Base-by-base conservation (phyloP, 768 basidiomycete species). In the Boletus fagicola region DNA sequence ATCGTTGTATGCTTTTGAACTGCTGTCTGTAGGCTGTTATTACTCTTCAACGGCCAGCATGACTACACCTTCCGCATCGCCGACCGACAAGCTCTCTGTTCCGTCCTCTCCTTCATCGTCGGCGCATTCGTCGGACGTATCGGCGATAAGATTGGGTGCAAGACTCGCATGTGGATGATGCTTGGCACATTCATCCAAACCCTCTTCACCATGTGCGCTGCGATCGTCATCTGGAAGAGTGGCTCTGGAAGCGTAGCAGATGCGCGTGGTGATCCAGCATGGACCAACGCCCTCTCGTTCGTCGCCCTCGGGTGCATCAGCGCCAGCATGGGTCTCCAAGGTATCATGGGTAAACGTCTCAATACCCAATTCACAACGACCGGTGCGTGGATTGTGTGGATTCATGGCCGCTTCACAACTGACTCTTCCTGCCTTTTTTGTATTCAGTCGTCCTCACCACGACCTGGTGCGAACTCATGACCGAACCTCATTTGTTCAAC, bases 381-480 rank as follows among this genome's bases (percentile, higher is more conserved):
- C 20, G 85, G 87, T 88, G 43, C 66, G 83, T 79, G 10, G 2
- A 13, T 33, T 4, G 3, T 30, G 9, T 7, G 2, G 1, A 7
- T 30, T 16, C 49, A 5, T 33, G 6, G 12, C n/a, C n/a, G 28
- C 15, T 20, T 31, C 56, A 45, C 16, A n/a, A 16, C 46, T 53
- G 11, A 65, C 56, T n/a, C n/a, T n/a, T 10, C 44, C 12, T 13
- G 33, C 35, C 39, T n/a, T 18, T 40, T n/a, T 3, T 26, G 38
- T 1, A 5, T 26, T 22, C 68, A 85, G 90, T 92, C 61, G 90
- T 93, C 44, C 77, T 94, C 11, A 94, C 92, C 16, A 90, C 89
- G 18, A 82, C 92, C 55, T 94, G 91, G 91, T 90, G 92, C 62
- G 92, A 94, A 64, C 82, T 94, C 48, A 80, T 90, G 80, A 85